Evolutionary conservation across 805 yeast genomes (phyloP), one percentile per base, ranked within the genome.

Genomic region (Pichia scutulata): DNA sequence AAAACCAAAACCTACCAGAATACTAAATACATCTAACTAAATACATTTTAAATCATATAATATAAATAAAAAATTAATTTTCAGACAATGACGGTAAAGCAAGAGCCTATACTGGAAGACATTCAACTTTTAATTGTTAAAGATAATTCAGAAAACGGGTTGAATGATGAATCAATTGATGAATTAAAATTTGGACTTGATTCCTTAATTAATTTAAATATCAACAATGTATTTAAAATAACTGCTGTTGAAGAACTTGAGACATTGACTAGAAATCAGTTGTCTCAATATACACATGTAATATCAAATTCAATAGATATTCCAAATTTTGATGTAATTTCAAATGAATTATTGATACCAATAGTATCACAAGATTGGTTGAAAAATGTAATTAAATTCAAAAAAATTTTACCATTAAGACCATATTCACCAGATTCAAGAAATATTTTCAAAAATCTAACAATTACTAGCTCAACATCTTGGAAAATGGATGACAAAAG

Each of bases 361-460:
- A 75, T 85, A 1, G 84, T 86, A 16, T 74, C 76, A 0, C 73
- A 81, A 0, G 62, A 70, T 6, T 88, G 93, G 89, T 70, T 86
- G 2, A 55, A 63, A 26, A 80, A 76, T 39, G 76, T 83, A 2
- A 59, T 74, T 0, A 59, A 59, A 9, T 62, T 62, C 25, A 67
- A 68, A 0, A 71, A 75, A 48, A 62, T 74, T 14, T 70, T 74
- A 25, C 78, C 84, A 6, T 70, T 76, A 40, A 73, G 82, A 50
- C 73, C 77, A 1, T 89, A 76, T 63, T 80, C 87, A 16, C 95
- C 97, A 0, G 85, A 84, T 60, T 84, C 87, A 9, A 70, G 70
- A 26, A 80, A 76, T 52, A 76, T 86, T 54, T 71, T 92, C 61
- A 81, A 80, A 52, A 76, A 78, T 47, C 75, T 79, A 18, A 77